Percentiles rank a stretch among this genome's conserved stretches.
Evolutionary conservation across 345 rosid genomes (phyloP).

Genomic region (Balakata baccata): DNA sequence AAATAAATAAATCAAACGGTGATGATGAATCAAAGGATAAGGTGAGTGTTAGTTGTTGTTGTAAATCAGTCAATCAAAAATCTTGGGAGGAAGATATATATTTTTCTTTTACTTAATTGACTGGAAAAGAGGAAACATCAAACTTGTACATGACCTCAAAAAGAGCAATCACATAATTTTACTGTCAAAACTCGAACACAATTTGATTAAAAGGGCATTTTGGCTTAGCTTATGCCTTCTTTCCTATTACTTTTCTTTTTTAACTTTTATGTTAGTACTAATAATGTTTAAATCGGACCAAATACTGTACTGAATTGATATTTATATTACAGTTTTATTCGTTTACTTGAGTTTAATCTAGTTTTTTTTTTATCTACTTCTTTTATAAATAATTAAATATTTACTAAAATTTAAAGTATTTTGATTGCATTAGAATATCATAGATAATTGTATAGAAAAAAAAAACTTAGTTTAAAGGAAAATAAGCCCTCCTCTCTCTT

Average conservation of each 20-base stretch:
- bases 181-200: neutral
- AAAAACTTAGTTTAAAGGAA: no score
- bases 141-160: neutral
- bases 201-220: neutral
- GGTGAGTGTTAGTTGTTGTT: neutral
- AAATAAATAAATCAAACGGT: slow-evolving; percentile 4
- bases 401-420: no score
- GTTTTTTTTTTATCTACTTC: no score
- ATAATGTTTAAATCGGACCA: no score
- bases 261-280: neutral
- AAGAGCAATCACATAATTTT: slow-evolving; percentile 20
- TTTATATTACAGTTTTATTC: no score
- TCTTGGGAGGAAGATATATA: neutral
- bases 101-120: slow-evolving; percentile 2
- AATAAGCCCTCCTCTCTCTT: no score
- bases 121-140: slow-evolving; percentile 11
- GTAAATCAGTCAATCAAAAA: slow-evolving; percentile 14
- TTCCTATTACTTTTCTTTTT: neutral
- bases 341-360: no score
- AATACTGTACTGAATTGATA: no score
- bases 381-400: no score
- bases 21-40: slow-evolving; percentile 1
- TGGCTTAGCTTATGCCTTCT: neutral
- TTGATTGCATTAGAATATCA: no score
- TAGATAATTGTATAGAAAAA: no score